phyloP scores from a whole-genome alignment of 306 rosid genomes.

The Dryas alaskensis region DNA sequence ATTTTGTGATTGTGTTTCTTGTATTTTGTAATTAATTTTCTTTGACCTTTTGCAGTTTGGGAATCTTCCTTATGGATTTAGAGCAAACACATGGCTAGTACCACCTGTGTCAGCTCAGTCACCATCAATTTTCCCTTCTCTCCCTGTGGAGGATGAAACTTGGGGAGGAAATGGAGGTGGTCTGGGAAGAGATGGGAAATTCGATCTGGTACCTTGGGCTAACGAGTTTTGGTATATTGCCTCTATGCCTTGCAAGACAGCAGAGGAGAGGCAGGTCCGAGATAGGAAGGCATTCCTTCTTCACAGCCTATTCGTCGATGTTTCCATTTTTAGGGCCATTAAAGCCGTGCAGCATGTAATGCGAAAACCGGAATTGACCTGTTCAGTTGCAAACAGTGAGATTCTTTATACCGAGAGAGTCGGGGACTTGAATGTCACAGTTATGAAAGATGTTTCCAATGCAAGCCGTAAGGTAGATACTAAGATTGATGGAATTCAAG shows the following conservation, averaged over 20 bases:
- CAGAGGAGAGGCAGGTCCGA: slow-evolving; percentile 90
- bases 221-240: slow-evolving; percentile 73
- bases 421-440: slow-evolving; percentile 75
- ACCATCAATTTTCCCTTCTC: slow-evolving; percentile 64
- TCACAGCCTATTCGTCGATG: slow-evolving; percentile 89
- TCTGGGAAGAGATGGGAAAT: slow-evolving; percentile 71
- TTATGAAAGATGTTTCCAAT: slow-evolving; percentile 68
- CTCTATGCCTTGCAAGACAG: slow-evolving; percentile 88
- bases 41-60: slow-evolving; percentile 64
- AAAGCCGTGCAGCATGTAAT: slow-evolving; percentile 57
- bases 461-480: slow-evolving; percentile 87
- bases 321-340: slow-evolving; percentile 79
- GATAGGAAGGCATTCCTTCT: slow-evolving; percentile 94
- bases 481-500: slow-evolving; percentile 85
- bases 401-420: slow-evolving; percentile 50
- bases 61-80: slow-evolving; percentile 89
- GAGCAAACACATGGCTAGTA: slow-evolving; percentile 98
- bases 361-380: slow-evolving; percentile 35
- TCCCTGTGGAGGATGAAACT: slow-evolving; percentile 77
- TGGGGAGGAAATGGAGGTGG: slow-evolving; percentile 99
- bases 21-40: slow-evolving; percentile 10
- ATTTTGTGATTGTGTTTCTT: slow-evolving; percentile 9
- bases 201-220: slow-evolving; percentile 85
- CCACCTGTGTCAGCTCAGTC: slow-evolving; percentile 81
- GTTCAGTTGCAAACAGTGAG: slow-evolving; percentile 40